Conservation (phyloP, 441 rosid genomes). For the Adansonia grandidieri region DNA sequence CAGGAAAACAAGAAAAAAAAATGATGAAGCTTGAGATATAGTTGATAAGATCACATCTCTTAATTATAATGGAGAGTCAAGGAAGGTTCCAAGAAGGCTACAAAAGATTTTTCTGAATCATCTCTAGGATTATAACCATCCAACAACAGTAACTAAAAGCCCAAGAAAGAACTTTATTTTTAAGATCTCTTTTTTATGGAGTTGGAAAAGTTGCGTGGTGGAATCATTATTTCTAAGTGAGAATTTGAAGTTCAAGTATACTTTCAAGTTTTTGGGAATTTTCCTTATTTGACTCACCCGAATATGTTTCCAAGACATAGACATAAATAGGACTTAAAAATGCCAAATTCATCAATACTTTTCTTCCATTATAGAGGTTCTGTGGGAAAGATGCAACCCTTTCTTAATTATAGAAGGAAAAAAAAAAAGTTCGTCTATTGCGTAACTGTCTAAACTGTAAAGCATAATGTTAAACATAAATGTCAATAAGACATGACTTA, state of each 20-base stretch:
- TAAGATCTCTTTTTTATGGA: not conserved
- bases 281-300: not conserved
- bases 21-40: not conserved
- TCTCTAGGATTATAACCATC: not conserved
- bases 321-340: not conserved
- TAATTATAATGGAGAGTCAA: not conserved
- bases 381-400: not conserved
- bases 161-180: not conserved
- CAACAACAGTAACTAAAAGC: not conserved
- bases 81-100: slow-evolving; percentile 34
- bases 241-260: not conserved
- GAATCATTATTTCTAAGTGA: not conserved
- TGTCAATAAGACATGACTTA: no score
- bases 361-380: not conserved
- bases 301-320: not conserved
- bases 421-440: no score
- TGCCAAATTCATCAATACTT: not conserved
- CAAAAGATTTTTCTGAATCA: not conserved
- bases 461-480: no score
- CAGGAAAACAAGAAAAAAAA: not conserved
- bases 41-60: not conserved
- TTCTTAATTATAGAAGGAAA: no score
- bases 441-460: no score
- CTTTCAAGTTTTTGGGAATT: not conserved
- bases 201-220: not conserved